Evolutionary conservation across 305 asterid species (phyloP).

Genomic region (Fraxinus sp.): DNA sequence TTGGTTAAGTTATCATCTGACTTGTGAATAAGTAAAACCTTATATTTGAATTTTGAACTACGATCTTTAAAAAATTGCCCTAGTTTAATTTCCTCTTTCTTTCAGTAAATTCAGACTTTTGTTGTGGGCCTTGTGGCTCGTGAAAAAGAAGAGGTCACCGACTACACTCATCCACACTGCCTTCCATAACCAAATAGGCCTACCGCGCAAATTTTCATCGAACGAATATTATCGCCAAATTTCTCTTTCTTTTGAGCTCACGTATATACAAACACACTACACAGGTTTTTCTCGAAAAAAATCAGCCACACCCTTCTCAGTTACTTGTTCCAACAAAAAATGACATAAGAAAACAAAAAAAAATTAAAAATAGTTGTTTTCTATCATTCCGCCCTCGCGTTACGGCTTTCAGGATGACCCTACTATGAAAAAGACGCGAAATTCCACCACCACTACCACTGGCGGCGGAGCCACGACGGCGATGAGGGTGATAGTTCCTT

Average conservation of each 20-base stretch:
- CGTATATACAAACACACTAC: not conserved
- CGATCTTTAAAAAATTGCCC: no score
- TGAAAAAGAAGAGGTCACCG: conserved; percentile 19
- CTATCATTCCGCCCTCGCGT: not conserved
- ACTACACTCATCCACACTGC: not conserved
- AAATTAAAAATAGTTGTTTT: not conserved
- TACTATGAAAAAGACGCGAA: conserved; percentile 41
- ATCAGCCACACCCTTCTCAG: conserved; percentile 26
- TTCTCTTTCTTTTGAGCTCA: not conserved
- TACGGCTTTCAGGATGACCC: conserved; percentile 31
- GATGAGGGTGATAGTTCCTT: conserved; percentile 79
- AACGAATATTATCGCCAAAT: conserved; percentile 15
- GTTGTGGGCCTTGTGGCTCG: not conserved
- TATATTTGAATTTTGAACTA: no score
- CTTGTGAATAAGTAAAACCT: no score
- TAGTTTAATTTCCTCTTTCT: not conserved
- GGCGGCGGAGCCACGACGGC: conserved; percentile 47
- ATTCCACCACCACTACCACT: conserved; percentile 25
- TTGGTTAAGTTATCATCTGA: no score
- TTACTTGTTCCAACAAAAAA: conserved; percentile 10
- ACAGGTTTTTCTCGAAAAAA: not conserved
- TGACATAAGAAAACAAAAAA: not conserved
- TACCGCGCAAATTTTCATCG: conserved; percentile 35
- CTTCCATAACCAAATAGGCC: conserved; percentile 20
- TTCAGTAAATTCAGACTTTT: conserved; percentile 1